These are phyloP conservation scores for Apophysomyces variabilis DNA, from an alignment of 371 early-diverging fungal genomes.

Conservation along the genomic window DNA sequence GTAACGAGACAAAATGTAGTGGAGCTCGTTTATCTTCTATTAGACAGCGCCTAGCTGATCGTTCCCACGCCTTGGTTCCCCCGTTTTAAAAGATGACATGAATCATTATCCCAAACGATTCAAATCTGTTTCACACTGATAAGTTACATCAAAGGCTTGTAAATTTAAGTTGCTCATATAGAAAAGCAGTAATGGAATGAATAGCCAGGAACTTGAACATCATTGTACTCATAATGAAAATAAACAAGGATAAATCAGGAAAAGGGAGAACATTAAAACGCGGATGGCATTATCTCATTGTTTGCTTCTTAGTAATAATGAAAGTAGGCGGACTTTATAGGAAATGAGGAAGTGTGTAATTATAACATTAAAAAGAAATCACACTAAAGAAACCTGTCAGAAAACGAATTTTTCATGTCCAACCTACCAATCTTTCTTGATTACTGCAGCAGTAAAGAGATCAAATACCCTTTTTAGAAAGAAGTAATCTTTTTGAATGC, in stretches of 20 bases:
- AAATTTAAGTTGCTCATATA: too few species aligned
- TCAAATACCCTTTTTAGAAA: slow-evolving; percentile 7
- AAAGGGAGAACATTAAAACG: neutral
- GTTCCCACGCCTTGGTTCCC: neutral
- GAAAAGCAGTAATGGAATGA: too few species aligned
- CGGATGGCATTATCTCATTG: neutral
- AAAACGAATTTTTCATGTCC: too few species aligned
- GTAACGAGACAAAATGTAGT: too few species aligned
- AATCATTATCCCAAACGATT: neutral
- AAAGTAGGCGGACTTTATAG: too few species aligned
- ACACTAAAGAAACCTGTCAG: slow-evolving; percentile 4
- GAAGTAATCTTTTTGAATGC: neutral
- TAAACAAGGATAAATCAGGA: neutral
- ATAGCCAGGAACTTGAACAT: too few species aligned
- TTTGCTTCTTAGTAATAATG: neutral
- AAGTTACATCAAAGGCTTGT: too few species aligned
- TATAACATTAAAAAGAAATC: slow-evolving; percentile 1
- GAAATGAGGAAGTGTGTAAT: too few species aligned
- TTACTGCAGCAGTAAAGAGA: slow-evolving; percentile 4
- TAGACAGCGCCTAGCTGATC: neutral
- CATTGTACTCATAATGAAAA: too few species aligned
- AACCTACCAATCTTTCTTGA: too few species aligned
- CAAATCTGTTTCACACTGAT: neutral
- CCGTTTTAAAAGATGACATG: neutral
- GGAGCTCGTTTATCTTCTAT: neutral